These are phyloP conservation scores for Mikania micrantha DNA, from an alignment of 129 eudicot species.

Conservation along the genomic window DNA sequence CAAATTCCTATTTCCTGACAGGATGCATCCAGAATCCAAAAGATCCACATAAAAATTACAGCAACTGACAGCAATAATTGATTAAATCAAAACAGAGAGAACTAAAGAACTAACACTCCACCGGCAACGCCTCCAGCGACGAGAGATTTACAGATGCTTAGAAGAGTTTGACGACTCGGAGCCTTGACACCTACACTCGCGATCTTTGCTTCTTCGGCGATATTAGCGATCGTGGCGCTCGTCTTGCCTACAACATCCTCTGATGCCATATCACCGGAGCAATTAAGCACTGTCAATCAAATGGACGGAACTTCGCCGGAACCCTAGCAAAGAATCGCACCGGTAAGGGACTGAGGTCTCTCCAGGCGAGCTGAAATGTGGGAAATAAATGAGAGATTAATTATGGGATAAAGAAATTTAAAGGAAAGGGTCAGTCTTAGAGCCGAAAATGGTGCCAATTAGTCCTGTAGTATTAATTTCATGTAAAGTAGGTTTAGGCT, in stretches of 20 bases:
- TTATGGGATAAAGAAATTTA: background rate
- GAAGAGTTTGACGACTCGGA: conserved; percentile 47
- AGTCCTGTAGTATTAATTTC: too few relatives aligned
- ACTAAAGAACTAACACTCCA: conserved; percentile 58
- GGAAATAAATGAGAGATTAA: background rate
- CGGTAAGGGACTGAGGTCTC: conserved; percentile 9
- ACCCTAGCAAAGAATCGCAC: conserved; percentile 20
- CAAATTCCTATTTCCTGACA: background rate
- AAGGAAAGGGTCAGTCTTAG: background rate
- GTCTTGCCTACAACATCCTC: conserved; percentile 76
- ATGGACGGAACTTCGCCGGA: conserved; percentile 9
- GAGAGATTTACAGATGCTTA: conserved; percentile 80
- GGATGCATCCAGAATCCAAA: background rate
- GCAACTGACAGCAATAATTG: background rate
- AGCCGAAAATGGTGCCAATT: too few relatives aligned
- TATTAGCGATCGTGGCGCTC: conserved; percentile 66
- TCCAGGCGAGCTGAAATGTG: conserved; percentile 10
- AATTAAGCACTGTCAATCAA: background rate
- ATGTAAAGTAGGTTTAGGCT: too few relatives aligned
- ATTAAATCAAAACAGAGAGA: background rate
- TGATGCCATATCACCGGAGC: conserved; percentile 56
- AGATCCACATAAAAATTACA: background rate
- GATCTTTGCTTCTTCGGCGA: conserved; percentile 87
- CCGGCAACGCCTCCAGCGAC: conserved; percentile 98
- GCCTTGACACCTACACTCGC: conserved; percentile 75